These are phyloP conservation scores for Colletotrichum sojae DNA, from an alignment of 2,329 filamentous ascomycete genomes.

Conservation along the genomic window DNA sequence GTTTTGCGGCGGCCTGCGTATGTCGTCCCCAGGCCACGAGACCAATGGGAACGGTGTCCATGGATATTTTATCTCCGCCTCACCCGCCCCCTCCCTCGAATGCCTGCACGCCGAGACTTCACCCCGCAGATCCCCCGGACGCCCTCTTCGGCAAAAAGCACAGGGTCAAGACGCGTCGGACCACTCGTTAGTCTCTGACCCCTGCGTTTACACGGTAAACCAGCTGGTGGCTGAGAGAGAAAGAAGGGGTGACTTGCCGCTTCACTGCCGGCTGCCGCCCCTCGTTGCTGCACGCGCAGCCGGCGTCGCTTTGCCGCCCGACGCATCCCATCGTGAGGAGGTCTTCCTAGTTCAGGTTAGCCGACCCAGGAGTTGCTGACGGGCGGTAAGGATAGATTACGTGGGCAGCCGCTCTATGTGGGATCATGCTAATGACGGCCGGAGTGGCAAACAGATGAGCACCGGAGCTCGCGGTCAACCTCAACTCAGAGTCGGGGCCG, in stretches of 20 bases:
- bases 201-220: not conserved
- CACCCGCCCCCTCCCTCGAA: not conserved
- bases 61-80: constrained; percentile 5
- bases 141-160: constrained; percentile 28
- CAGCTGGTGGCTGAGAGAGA: not conserved
- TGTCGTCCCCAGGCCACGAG: not conserved
- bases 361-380: not conserved
- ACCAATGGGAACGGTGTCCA: constrained; percentile 2
- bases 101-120: constrained; percentile 29
- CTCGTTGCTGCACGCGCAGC: constrained; percentile 2
- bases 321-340: too few species aligned
- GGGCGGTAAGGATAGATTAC: too few species aligned
- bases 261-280: not conserved
- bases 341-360: not conserved
- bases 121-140: constrained; percentile 29
- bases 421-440: too few species aligned
- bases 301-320: not conserved
- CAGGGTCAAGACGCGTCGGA: constrained; percentile 8
- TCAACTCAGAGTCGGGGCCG: too few species aligned
- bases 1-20: not conserved
- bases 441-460: too few species aligned
- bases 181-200: not conserved
- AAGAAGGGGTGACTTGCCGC: not conserved
- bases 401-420: too few species aligned
- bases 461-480: too few species aligned